Evolutionary conservation across 306 rosid genomes (phyloP).

Genomic region (Trifolium subterraneum): DNA sequence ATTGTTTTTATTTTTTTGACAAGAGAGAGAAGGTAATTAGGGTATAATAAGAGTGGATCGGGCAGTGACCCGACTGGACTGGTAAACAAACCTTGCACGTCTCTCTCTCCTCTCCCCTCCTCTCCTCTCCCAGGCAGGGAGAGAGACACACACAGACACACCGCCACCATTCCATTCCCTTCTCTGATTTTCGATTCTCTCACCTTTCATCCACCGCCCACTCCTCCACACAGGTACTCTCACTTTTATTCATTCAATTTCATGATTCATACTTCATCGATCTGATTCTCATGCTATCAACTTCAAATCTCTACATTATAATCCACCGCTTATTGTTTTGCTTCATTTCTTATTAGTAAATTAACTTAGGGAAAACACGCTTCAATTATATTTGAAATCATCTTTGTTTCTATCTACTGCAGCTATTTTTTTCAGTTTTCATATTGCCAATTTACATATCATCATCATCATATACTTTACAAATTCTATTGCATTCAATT

Average conservation of each 20-base stretch:
- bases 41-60: slow-evolving; percentile 28
- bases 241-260: too few relatives aligned
- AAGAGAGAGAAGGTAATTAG: neutral
- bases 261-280: too few relatives aligned
- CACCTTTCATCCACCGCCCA: too few relatives aligned
- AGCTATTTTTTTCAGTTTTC: too few relatives aligned
- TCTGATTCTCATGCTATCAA: slow-evolving; percentile 34
- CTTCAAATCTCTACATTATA: neutral
- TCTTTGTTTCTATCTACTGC: neutral
- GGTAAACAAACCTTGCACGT: slow-evolving; percentile 43
- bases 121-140: too few relatives aligned
- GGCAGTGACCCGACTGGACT: slow-evolving; percentile 39
- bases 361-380: neutral
- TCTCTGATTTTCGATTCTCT: slow-evolving; percentile 9
- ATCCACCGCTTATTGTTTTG: neutral
- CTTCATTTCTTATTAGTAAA: neutral
- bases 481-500: too few relatives aligned
- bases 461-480: too few relatives aligned
- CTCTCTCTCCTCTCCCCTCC: neutral
- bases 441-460: too few relatives aligned
- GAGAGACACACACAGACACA: too few relatives aligned
- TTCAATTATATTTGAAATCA: slow-evolving; percentile 1
- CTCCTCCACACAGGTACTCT: too few relatives aligned
- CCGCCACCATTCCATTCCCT: neutral
- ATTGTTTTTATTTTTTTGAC: too few relatives aligned